A percentile compares a stretch with the other conserved stretches of the same genome.
Evolutionary conservation across 371 early-diverging fungal species (phyloP).

Genomic region (Mucor irregularis): DNA sequence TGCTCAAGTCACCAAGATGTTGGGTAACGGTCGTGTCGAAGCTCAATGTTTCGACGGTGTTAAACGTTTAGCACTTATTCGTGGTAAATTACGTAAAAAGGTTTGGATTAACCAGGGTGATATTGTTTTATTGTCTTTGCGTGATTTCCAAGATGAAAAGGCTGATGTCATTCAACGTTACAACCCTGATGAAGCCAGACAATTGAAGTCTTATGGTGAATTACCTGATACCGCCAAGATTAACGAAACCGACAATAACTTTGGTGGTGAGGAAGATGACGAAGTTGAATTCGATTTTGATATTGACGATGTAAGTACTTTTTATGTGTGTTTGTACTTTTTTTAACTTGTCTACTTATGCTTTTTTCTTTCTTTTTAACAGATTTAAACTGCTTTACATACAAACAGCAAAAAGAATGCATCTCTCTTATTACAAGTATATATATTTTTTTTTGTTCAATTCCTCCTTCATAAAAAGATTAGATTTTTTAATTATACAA

Average conservation of each 20-base stretch:
- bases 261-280: conserved; percentile 72
- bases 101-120: conserved; percentile 97
- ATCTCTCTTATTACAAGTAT: background rate
- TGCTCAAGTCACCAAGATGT: conserved; percentile 92
- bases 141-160: conserved; percentile 97
- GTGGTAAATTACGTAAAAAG: conserved; percentile 98
- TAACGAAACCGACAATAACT: conserved; percentile 72
- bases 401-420: background rate
- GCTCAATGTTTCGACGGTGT: conserved; percentile 94
- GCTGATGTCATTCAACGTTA: conserved; percentile 99
- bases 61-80: conserved; percentile 93
- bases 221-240: conserved; percentile 93
- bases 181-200: conserved; percentile 96
- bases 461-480: background rate
- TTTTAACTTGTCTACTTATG: background rate
- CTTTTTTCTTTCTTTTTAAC: background rate
- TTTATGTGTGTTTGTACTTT: background rate
- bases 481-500: conserved; percentile 3
- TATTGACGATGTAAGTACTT: conserved; percentile 76
- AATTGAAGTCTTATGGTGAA: conserved; percentile 94
- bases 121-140: conserved; percentile 90
- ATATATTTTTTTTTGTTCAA: background rate
- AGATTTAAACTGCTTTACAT: conserved; percentile 13
- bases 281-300: conserved; percentile 92
- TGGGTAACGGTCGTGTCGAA: conserved; percentile 97